Percentiles rank a stretch among this genome's conserved stretches.
phyloP scores from a whole-genome alignment of 1,139 yeast species.

The Pneumocystis carinii region DNA sequence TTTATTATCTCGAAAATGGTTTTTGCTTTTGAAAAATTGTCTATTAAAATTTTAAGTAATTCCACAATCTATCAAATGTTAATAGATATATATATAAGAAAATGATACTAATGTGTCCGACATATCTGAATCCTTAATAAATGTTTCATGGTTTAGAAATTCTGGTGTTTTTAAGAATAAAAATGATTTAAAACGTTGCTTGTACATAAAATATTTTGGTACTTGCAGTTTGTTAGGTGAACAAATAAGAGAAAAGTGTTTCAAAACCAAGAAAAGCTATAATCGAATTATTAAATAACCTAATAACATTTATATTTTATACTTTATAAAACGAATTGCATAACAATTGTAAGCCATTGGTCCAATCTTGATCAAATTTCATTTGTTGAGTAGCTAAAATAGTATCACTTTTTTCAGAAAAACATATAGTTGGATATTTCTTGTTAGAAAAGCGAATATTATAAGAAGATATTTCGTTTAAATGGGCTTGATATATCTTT shows the following conservation, averaged over 20 bases:
- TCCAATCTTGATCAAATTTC: neutral
- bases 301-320: neutral
- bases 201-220: neutral
- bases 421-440: neutral
- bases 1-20: neutral
- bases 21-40: neutral
- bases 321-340: neutral
- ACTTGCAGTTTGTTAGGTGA: neutral
- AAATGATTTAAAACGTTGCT: neutral
- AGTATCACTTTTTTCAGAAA: neutral
- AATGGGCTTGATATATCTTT: slow-evolving; percentile 2
- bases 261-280: neutral
- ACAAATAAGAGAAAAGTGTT: neutral
- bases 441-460: neutral
- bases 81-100: neutral
- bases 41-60: neutral
- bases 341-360: neutral
- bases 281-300: neutral
- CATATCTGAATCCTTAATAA: neutral
- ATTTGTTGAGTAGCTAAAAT: neutral
- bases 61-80: neutral
- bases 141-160: neutral
- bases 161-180: neutral
- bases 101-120: neutral
- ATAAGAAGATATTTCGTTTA: slow-evolving; percentile 1